Base-by-base conservation (phyloP, 345 rosid species). In the Alliaria petiolata region DNA sequence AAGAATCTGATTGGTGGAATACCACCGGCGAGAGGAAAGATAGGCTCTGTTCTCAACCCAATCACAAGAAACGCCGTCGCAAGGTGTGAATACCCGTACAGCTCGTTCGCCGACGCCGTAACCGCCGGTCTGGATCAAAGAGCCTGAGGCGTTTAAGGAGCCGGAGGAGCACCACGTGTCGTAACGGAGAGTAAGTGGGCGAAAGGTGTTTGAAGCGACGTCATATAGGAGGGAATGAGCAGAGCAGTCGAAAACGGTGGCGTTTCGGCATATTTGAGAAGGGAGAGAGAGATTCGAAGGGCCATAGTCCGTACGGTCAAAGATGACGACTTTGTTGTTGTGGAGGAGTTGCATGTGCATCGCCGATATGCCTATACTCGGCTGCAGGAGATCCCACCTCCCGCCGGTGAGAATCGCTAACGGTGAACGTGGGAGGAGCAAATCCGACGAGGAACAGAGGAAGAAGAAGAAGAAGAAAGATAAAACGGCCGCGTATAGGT, bases 111-210 rank as follows among this genome's bases (percentile, higher is more conserved):
- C 98, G 13, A 82, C 84, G 10, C 86, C 85, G 76, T 45, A 91
- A 3, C 98, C 97, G 16, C 98, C 98, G 2, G 91, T 89, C 42
- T 93, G 98, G 69, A 91, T 72, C 0, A 87, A 80, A 2, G 92
- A 84, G 31, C 98, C 97, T 8, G 85, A 68, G 0, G 91, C 84
- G 44, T 83, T 79, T 13, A 87, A 76, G 0, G 97, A 81, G 0
- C 96, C 98, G 0, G 97, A 93, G 0, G 98, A 93, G 80, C 98
- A 89, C 96, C 96, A 93, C 12, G 91, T 82, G 69, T 93, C 97
- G 8, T 84, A 89, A 8, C 62, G 83, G 39, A 91, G 81, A 76
- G 67, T 82, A 1, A 93, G 80, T 9, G 98, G 91, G 0, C 89
- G 92, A 52, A 70, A 84, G 0, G 78, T 62, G 67, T 89, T 85